A percentile compares a stretch with the other conserved stretches of the same genome.
These are phyloP conservation scores for Colletotrichum lini DNA, from an alignment of 2,329 filamentous ascomycete species.

Conservation along the genomic window DNA sequence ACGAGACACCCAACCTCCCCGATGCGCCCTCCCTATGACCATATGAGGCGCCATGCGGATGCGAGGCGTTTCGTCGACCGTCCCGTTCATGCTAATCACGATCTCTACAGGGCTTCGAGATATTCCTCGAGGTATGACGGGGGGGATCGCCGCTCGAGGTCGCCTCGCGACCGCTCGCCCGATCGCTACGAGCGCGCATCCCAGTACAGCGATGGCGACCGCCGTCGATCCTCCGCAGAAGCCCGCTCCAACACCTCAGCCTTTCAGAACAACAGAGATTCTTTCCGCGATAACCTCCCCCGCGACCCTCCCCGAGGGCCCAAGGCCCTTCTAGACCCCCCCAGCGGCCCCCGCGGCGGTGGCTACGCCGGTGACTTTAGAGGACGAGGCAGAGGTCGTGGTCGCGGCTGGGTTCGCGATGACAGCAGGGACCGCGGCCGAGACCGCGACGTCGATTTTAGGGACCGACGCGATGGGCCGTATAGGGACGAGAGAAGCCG, in stretches of 20 bases:
- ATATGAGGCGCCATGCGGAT: conserved; percentile 31
- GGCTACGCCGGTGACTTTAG: conserved; percentile 76
- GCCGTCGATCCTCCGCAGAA: conserved; percentile 76
- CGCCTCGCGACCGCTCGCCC: conserved; percentile 78
- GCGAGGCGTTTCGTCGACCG: conserved; percentile 36
- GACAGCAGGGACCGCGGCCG: conserved; percentile 74
- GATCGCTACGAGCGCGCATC: conserved; percentile 72
- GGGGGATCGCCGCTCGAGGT: conserved; percentile 73
- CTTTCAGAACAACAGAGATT: conserved; percentile 74
- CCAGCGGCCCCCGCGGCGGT: conserved; percentile 77
- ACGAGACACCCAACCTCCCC: conserved; percentile 11
- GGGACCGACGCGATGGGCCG: conserved; percentile 59
- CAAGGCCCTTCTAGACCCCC: conserved; percentile 80
- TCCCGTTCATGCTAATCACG: conserved; percentile 37
- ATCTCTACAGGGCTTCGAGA: conserved; percentile 63
- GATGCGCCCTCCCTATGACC: conserved; percentile 38
- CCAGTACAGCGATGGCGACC: conserved; percentile 75
- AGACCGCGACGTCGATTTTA: conserved; percentile 72
- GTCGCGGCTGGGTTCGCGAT: conserved; percentile 71
- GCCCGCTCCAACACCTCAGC: conserved; percentile 68
- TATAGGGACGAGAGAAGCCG: conserved; percentile 73
- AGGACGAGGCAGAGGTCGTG: conserved; percentile 69
- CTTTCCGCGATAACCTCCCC: conserved; percentile 59
- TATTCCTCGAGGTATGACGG: conserved; percentile 73
- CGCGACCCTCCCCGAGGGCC: conserved; percentile 86